Percentiles rank a stretch among this genome's conserved stretches.
phyloP scores from a whole-genome alignment of 345 rosid species.

The Anacardium occidentale region DNA sequence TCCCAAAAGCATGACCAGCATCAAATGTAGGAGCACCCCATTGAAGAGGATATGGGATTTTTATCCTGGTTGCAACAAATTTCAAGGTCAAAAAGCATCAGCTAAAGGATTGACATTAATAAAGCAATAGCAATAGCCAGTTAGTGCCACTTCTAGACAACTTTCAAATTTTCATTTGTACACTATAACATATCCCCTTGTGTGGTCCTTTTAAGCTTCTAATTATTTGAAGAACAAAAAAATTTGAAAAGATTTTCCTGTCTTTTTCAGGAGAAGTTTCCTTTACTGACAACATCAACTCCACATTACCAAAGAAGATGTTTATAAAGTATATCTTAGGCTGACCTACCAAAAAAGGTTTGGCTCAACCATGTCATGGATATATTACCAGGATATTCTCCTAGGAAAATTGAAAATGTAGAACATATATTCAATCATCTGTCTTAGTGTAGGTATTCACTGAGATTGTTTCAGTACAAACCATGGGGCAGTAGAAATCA shows the following conservation, averaged over 20 bases:
- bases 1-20: constrained; percentile 96
- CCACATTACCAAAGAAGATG: not conserved
- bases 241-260: not conserved
- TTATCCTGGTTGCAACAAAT: constrained; percentile 57
- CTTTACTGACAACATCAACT: not conserved
- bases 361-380: not conserved
- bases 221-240: not conserved
- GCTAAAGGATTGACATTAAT: not conserved
- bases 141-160: not conserved
- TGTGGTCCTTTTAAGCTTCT: not conserved
- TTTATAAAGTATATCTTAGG: not conserved
- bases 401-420: not conserved
- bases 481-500: constrained; percentile 99
- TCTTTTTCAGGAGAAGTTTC: not conserved
- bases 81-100: constrained; percentile 14
- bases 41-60: constrained; percentile 95
- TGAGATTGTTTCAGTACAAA: constrained; percentile 23
- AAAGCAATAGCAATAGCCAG: too few relatives aligned
- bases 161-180: not conserved
- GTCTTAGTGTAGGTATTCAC: not conserved
- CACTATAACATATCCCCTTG: not conserved
- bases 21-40: constrained; percentile 99
- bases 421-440: not conserved
- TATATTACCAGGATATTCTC: not conserved
- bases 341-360: not conserved